Base-by-base conservation (phyloP, 2,329 filamentous ascomycete genomes). In the Fusarium sp. region DNA sequence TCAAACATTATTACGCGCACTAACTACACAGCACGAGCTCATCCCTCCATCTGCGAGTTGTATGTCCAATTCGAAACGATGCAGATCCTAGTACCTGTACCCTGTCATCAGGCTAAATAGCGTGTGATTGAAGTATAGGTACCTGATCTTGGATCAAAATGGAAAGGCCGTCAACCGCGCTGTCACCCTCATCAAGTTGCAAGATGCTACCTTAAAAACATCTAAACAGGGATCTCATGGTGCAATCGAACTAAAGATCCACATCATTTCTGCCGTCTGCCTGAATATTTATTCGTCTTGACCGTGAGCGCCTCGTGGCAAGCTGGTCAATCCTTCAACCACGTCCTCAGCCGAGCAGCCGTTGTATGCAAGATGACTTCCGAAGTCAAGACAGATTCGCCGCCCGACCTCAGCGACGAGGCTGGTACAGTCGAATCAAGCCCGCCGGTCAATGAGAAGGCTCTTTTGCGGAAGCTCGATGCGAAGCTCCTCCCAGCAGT, bases 391-490 rank as follows among this genome's bases (percentile, higher is more conserved):
- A 47, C 41, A 30, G 60, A 60, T 7, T 47, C 50, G 18, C 50
- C 65, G 2, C 66, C 61, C 2, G 66, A 75, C n/a, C 65, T 70
- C 6, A 74, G 72, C 4, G 72, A 74, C 31, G 56, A 69, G 31
- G 40, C 70, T 7, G 63, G 54, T 2, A 62, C 64, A 1, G 12
- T 68, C 12, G 46, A 68, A 2, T 59, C 62, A 3, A 48, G 23
- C 7, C 18, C 58, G 3, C 43, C 62, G 0, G 75, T 91, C 34
- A 86, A 88, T 58, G 90, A 92, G 73, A 86, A 83, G 41, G 80
- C 82, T 0, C 79, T 93, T 2, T 72, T 92, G 7, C 82, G 89
- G 10, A 92, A 88, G 65, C 72, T 89, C 13, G 88, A 89, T 64
- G 67, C 77, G 4, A 80, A 82, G 47, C 78, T 90, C 5, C 76